Evolutionary conservation across 1,284 basidiomycete species (phyloP), one percentile per base, ranked within the genome.

Genomic region (Irpex sp.): DNA sequence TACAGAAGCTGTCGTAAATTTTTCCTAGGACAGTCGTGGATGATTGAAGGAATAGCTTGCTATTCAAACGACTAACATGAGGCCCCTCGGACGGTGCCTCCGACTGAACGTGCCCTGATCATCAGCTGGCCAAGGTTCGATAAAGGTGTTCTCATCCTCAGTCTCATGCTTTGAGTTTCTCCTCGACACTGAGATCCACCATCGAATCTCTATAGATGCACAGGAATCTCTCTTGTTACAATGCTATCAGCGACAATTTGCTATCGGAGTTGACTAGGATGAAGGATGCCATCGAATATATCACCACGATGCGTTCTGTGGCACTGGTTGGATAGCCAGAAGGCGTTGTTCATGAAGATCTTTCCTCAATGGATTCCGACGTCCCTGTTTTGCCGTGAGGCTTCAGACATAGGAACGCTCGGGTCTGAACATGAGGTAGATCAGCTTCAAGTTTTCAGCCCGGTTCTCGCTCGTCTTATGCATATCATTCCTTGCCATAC

Each of bases 71-170:
- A 13, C 26, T 17, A 21, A 26, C 53, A 55, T 55, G 53, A 55
- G 53, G 53, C 53, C 21, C 13, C 15, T 55, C 53, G 33, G 7
- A 33, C 19, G 26, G 53, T 35, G 19, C n/a, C 33, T 55, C 53
- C 26, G 33, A 55, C 26, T 55, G 53, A 55, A 55, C 53, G 53
- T 55, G 53, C 31, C 53, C 53, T 55, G 53, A 55, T 55, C 53
- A 55, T 55, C 53, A 55, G 31, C 26, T 55, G 21, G 5, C n/a
- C 53, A 55, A 55, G n/a, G 53, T 55, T 55, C 53, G 53, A 55
- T 35, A 26, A 7, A 21, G n/a, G 21, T 55, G 21, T 55, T 15
- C 26, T 31, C 21, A 35, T 55, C 15, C 19, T 21, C n/a, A 35
- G 9, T 9, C 19, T 55, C 53, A 55, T 55, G 53, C 53, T 55